These are phyloP conservation scores for Stipa capillata DNA, from an alignment of 176 grass and related monocot species.

Conservation along the genomic window DNA sequence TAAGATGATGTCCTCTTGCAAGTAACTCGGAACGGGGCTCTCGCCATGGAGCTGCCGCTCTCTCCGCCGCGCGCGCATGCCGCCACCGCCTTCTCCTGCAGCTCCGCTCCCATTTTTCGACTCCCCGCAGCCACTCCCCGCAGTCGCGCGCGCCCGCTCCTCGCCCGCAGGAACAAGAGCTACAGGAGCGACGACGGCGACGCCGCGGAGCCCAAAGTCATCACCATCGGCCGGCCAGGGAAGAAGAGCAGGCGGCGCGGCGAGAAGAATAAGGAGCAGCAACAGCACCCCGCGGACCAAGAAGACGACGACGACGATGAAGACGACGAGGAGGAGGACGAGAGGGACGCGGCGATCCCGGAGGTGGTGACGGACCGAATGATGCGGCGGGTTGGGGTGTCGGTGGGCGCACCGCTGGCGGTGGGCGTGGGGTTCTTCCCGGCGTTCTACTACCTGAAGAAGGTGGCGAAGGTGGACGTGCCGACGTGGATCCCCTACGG, in stretches of 20 bases:
- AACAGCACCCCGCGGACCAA: neutral
- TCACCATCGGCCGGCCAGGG: constrained; percentile 34
- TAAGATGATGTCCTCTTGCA: constrained; percentile 21
- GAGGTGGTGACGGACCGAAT: constrained; percentile 53
- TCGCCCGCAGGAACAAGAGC: constrained; percentile 26
- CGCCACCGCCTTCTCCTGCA: neutral
- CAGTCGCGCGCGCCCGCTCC: neutral
- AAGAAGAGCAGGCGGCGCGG: constrained; percentile 14
- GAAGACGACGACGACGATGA: neutral
- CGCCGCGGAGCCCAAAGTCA: constrained; percentile 23
- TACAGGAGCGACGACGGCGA: neutral
- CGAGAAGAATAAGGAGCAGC: neutral
- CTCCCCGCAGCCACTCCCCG: neutral
- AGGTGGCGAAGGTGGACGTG: constrained; percentile 58
- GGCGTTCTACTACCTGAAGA: constrained; percentile 90
- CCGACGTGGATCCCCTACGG: constrained; percentile 48
- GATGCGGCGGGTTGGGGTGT: constrained; percentile 39
- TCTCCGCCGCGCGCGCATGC: neutral
- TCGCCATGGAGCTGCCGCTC: constrained; percentile 39
- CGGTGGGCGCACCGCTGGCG: constrained; percentile 46
- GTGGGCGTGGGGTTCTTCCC: constrained; percentile 81
- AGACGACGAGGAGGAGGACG: neutral
- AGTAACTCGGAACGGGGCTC: neutral
- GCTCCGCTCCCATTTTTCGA: neutral
- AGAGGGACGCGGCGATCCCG: constrained; percentile 43